phyloP scores from a whole-genome alignment of 2,329 filamentous ascomycete genomes.

The Hypoxylon sp. region DNA sequence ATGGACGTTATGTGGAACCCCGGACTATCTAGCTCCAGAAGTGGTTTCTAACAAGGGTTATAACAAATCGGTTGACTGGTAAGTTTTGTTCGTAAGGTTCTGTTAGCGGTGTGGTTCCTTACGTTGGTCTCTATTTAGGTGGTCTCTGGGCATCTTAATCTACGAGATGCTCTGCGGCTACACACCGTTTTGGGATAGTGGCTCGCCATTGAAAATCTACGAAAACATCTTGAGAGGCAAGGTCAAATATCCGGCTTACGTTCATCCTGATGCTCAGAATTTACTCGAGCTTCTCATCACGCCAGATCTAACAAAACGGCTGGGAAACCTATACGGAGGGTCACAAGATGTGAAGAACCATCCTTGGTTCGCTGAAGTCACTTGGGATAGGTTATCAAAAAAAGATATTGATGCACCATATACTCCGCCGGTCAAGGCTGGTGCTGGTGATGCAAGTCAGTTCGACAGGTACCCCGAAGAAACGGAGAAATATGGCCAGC shows the following conservation, averaged over 20 bases:
- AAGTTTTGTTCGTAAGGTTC: conserved; percentile 59
- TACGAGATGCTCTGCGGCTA: conserved; percentile 99
- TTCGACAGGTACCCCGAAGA: conserved; percentile 99
- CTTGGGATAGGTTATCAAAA: conserved; percentile 92
- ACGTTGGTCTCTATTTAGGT: conserved; percentile 70
- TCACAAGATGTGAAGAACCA: conserved; percentile 95
- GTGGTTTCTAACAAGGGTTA: conserved; percentile 99
- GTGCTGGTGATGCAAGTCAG: conserved; percentile 94
- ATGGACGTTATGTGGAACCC: conserved; percentile 97
- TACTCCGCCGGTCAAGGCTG: conserved; percentile 93
- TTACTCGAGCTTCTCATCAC: conserved; percentile 94
- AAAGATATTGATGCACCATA: conserved; percentile 99
- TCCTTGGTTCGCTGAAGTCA: conserved; percentile 96
- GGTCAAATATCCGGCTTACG: conserved; percentile 96
- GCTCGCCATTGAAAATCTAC: conserved; percentile 98
- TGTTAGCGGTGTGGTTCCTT: conserved; percentile 11
- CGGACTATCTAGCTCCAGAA: conserved; percentile 96
- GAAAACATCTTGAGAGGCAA: conserved; percentile 97
- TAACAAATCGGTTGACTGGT: conserved; percentile 99
- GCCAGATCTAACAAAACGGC: conserved; percentile 90
- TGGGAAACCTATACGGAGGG: conserved; percentile 94
- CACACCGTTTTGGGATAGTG: conserved; percentile 98
- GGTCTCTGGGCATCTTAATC: conserved; percentile 97
- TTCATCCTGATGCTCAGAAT: conserved; percentile 94
- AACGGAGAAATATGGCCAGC: conserved; percentile 88